A percentile compares a stretch with the other conserved stretches of the same genome.
Evolutionary conservation across 345 rosid species (phyloP).

Genomic region (Excoecaria agallocha): DNA sequence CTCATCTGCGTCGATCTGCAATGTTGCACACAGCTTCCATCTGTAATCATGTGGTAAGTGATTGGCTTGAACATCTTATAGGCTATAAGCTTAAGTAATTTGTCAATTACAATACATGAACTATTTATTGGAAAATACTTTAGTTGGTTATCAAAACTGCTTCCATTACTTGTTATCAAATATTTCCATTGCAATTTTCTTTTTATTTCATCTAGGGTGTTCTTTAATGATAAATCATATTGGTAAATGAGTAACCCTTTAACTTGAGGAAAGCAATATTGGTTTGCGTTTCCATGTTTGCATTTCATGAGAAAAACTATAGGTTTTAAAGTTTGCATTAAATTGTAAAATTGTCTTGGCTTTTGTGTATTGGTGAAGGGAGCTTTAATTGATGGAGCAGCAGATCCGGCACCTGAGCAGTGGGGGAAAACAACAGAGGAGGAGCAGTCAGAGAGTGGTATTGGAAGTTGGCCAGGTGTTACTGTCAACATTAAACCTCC

Average conservation of each 20-base stretch:
- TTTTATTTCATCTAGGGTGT: neutral
- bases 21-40: constrained; percentile 81
- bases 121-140: neutral
- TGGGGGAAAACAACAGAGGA: constrained; percentile 93
- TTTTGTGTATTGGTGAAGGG: constrained; percentile 47
- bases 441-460: constrained; percentile 81
- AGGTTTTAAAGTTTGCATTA: neutral
- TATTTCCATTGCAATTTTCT: constrained; percentile 1
- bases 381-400: constrained; percentile 92
- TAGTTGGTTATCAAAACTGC: neutral
- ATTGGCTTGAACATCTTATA: neutral
- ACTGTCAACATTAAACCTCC: constrained; percentile 70
- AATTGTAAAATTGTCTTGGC: constrained; percentile 14
- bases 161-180: neutral
- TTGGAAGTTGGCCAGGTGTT: constrained; percentile 97
- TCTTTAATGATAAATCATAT: neutral
- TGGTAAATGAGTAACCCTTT: neutral
- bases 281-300: too few relatives aligned
- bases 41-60: constrained; percentile 81
- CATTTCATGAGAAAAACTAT: neutral
- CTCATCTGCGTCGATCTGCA: constrained; percentile 81
- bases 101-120: neutral
- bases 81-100: neutral
- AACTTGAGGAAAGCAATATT: neutral
- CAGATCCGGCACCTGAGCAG: constrained; percentile 95